A percentile compares a stretch with the other conserved stretches of the same genome.
Evolutionary conservation across 495 filamentous ascomycete species (phyloP).

Genomic region (Tuber magnatum): DNA sequence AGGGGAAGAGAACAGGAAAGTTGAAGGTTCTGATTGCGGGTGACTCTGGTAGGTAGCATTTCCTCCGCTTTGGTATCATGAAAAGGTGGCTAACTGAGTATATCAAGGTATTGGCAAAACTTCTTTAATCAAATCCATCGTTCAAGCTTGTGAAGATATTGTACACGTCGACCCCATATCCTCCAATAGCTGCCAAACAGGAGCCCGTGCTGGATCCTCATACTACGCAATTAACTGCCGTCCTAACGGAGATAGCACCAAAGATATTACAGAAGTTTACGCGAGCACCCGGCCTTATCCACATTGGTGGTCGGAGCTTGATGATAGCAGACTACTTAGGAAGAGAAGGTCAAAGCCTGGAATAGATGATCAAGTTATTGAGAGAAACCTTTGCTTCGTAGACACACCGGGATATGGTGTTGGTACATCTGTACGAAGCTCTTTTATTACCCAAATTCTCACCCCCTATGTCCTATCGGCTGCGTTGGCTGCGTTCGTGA

Average conservation of each 20-base stretch:
- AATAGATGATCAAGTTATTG: constrained; percentile 70
- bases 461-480: constrained; percentile 3
- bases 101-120: constrained; percentile 67
- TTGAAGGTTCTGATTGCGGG: constrained; percentile 86
- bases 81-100: constrained; percentile 6
- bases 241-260: constrained; percentile 42
- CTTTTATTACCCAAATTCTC: constrained; percentile 12
- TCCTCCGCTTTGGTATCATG: not conserved
- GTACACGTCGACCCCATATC: constrained; percentile 84
- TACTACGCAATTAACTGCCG: constrained; percentile 33
- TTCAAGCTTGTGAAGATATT: constrained; percentile 91
- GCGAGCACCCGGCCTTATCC: constrained; percentile 93
- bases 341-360: constrained; percentile 60
- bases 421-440: constrained; percentile 51
- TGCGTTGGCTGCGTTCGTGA: not conserved
- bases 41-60: constrained; percentile 56
- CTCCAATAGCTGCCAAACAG: constrained; percentile 43
- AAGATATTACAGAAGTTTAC: constrained; percentile 68
- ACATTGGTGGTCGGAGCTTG: constrained; percentile 87
- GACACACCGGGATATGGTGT: constrained; percentile 73
- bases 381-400: constrained; percentile 91
- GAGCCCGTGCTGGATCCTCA: constrained; percentile 28
- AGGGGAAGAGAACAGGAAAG: constrained; percentile 73
- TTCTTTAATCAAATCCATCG: constrained; percentile 83
- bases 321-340: constrained; percentile 61